These are phyloP conservation scores for Thozetella sp. DNA, from an alignment of 495 filamentous ascomycete genomes.

Conservation along the genomic window DNA sequence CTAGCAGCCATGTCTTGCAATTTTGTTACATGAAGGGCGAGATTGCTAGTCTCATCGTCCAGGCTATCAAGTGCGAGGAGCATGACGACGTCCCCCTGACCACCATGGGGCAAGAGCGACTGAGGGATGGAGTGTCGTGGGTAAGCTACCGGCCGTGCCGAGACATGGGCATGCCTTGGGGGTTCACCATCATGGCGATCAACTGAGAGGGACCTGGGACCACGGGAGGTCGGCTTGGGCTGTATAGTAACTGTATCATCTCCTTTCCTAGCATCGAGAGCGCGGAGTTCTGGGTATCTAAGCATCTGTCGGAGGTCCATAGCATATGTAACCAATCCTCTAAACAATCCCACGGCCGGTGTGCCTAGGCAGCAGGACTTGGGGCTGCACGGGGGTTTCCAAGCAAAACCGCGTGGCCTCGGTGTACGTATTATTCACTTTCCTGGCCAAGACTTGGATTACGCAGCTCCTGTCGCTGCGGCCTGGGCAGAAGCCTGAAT, in stretches of 20 bases:
- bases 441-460: not conserved
- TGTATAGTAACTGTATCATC: constrained; percentile 15
- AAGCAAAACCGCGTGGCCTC: too few species aligned
- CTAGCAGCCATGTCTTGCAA: constrained; percentile 11
- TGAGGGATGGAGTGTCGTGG: constrained; percentile 21
- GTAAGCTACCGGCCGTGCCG: constrained; percentile 21
- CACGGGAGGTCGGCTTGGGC: not conserved
- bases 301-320: not conserved
- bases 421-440: too few species aligned
- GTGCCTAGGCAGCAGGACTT: too few species aligned
- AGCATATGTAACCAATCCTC: too few species aligned
- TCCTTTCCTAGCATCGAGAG: constrained; percentile 9
- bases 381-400: too few species aligned
- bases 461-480: constrained; percentile 12
- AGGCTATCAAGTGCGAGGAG: constrained; percentile 11
- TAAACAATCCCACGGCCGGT: too few species aligned
- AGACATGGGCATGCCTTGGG: constrained; percentile 33
- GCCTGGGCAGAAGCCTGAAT: constrained; percentile 41
- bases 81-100: constrained; percentile 10
- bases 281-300: constrained; percentile 19
- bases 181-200: constrained; percentile 35
- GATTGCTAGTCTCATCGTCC: constrained; percentile 19
- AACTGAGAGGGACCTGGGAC: constrained; percentile 14
- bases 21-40: constrained; percentile 21
- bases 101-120: constrained; percentile 11